Conservation (phyloP, 2,329 filamentous ascomycete genomes). For the Neonectria faginata region DNA sequence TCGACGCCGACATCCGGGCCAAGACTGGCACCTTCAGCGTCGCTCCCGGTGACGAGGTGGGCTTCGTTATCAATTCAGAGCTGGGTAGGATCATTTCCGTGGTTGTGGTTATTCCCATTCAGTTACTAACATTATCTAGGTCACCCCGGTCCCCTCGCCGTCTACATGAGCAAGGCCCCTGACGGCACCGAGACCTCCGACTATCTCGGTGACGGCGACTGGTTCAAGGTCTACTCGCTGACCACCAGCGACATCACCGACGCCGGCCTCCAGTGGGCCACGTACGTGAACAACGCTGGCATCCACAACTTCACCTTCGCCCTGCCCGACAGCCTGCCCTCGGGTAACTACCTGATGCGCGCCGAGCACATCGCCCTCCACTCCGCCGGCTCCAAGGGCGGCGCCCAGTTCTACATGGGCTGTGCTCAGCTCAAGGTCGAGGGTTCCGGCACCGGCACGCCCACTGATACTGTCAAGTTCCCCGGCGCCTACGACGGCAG, state of each 20-base stretch:
- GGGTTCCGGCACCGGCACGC: conserved; percentile 46
- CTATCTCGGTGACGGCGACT: conserved; percentile 51
- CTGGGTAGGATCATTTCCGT: conserved; percentile 31
- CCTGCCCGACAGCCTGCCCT: conserved; percentile 45
- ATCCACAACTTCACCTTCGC: conserved; percentile 52
- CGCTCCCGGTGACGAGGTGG: conserved; percentile 54
- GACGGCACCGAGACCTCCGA: conserved; percentile 42
- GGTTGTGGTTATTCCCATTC: too few species aligned
- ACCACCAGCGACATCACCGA: conserved; percentile 46
- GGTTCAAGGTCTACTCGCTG: conserved; percentile 54
- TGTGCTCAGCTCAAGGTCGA: conserved; percentile 52
- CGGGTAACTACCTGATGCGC: conserved; percentile 52
- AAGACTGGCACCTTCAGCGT: conserved; percentile 53
- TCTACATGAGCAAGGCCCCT: conserved; percentile 54
- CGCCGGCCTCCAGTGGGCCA: conserved; percentile 49
- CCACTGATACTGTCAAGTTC: conserved; percentile 47
- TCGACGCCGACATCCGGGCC: conserved; percentile 51
- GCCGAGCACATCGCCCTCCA: conserved; percentile 54
- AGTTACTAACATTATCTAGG: conserved; percentile 20
- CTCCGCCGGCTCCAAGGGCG: conserved; percentile 46
- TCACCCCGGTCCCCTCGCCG: conserved; percentile 54
- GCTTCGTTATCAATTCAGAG: conserved; percentile 53
- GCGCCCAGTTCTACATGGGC: conserved; percentile 54
- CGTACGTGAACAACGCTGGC: conserved; percentile 46
- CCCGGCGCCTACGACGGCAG: conserved; percentile 50